Conservation (phyloP, 2,329 filamentous ascomycete genomes). For the Dendrostoma leiphaemia region DNA sequence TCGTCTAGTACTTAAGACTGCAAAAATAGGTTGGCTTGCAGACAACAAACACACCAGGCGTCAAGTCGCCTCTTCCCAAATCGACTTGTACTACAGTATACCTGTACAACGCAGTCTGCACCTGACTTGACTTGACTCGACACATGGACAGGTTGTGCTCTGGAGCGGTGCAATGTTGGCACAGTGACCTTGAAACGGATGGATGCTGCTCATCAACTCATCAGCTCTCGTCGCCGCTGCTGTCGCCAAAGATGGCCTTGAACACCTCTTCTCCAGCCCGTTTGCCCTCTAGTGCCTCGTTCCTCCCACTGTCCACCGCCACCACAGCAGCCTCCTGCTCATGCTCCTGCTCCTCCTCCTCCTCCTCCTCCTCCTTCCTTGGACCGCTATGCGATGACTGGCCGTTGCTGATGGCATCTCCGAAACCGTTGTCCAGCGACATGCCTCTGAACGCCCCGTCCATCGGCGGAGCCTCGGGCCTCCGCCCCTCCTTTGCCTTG, state of each 20-base stretch:
- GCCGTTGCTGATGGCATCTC: constrained; percentile 1
- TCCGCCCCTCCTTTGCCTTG: constrained; percentile 19
- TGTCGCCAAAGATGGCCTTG: constrained; percentile 89
- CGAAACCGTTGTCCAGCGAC: neutral
- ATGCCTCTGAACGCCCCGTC: neutral
- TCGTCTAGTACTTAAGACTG: too few relatives aligned
- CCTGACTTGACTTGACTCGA: too few relatives aligned
- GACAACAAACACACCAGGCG: too few relatives aligned
- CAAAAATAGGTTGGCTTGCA: too few relatives aligned
- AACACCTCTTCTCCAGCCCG: constrained; percentile 80
- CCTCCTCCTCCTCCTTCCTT: constrained; percentile 12
- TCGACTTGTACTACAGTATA: too few relatives aligned
- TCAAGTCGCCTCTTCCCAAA: too few relatives aligned
- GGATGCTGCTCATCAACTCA: neutral
- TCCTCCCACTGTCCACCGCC: constrained; percentile 67
- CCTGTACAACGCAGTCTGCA: too few relatives aligned
- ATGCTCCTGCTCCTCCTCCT: too few relatives aligned
- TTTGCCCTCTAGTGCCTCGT: constrained; percentile 73
- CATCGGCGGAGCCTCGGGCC: neutral
- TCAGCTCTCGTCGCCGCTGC: constrained; percentile 59
- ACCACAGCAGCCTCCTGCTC: constrained; percentile 28
- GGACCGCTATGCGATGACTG: constrained; percentile 4
- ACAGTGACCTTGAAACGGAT: too few relatives aligned
- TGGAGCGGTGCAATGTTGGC: too few relatives aligned
- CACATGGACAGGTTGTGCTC: too few relatives aligned